Evolutionary conservation across 31 red algal species (phyloP).

Genomic region (Odonthalia washingtoniensis): DNA sequence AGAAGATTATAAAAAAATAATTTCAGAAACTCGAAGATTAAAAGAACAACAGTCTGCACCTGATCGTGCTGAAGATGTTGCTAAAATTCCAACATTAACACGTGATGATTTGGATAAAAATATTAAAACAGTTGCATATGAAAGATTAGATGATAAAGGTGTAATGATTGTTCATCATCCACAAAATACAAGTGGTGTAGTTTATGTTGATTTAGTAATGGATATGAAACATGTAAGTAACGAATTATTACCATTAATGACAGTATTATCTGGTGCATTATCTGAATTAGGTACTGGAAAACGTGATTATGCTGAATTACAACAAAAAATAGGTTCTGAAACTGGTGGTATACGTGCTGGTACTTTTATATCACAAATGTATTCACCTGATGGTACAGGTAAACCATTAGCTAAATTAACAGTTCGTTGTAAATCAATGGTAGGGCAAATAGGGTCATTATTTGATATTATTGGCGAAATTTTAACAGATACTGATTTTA

Average conservation of each 20-base stretch:
- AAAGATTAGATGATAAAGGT: constrained; percentile 64
- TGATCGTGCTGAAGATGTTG: constrained; percentile 87
- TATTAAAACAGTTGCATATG: constrained; percentile 71
- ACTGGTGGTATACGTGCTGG: constrained; percentile 87
- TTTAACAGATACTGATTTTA: constrained; percentile 74
- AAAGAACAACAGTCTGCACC: constrained; percentile 92
- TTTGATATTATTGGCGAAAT: constrained; percentile 86
- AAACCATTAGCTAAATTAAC: constrained; percentile 69
- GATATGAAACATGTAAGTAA: constrained; percentile 84
- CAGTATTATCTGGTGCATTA: constrained; percentile 79
- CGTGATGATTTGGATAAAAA: constrained; percentile 84
- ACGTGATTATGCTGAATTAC: constrained; percentile 85
- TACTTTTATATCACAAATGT: constrained; percentile 63
- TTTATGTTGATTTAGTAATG: constrained; percentile 88
- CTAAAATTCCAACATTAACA: constrained; percentile 85
- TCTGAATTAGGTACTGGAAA: constrained; percentile 86
- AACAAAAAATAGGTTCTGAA: constrained; percentile 89
- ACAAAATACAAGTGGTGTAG: constrained; percentile 86
- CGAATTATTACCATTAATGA: constrained; percentile 85
- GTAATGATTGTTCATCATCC: constrained; percentile 84
- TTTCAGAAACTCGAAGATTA: constrained; percentile 88
- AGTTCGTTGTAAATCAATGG: constrained; percentile 82
- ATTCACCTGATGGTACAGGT: constrained; percentile 67
- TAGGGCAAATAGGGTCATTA: constrained; percentile 50
- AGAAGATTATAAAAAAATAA: constrained; percentile 66